Base-by-base conservation (phyloP, 176 grass and related monocot species). In the Eleusine coracana region DNA sequence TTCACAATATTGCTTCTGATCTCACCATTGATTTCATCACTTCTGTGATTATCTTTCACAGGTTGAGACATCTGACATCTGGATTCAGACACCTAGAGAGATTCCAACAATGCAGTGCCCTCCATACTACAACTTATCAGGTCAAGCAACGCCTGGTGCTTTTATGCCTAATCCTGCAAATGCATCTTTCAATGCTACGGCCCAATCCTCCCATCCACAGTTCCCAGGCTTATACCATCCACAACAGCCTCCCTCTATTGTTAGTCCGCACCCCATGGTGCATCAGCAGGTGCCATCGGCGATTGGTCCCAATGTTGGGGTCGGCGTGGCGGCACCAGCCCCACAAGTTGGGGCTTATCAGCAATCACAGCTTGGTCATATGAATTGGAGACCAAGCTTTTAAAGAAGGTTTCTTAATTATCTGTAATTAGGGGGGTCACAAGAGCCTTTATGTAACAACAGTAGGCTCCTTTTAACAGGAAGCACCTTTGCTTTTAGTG, bases 321-420 rank as follows among this genome's bases (percentile, higher is more conserved):
- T 94, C 14, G 89, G 92, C 28, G 87, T 94, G 73, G 89, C 89
- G 4, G 75, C 92, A 66, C 89, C 89, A 59, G 85, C 82, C 12
- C 82, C 92, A 17, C 92, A 94, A 87, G 79, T 94, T 64, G 92
- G 92, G 82, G 79, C 85, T 38, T 94, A 94, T 86, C 92, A 94
- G 75, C 87, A 89, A 70, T 75, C 66, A 21, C 92, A 92, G 82
- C 71, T 92, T 64, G 79, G 92, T 83, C 92, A 94, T 81, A 78
- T 94, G 52, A 94, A 94, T 70, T 94, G 92, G 92, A 88, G 82
- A 69, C 65, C 88, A 11, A 86, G 82, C 90, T 94, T 94, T 74
- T 94, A 86, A 89, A 71, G 68, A 46, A 41, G 52, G 78, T 87
- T 85, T 76, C 31, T 91, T 85, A 86, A 90, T 90, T 86, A 90